Conservation (phyloP, 768 basidiomycete species). For the Suillus americanus region DNA sequence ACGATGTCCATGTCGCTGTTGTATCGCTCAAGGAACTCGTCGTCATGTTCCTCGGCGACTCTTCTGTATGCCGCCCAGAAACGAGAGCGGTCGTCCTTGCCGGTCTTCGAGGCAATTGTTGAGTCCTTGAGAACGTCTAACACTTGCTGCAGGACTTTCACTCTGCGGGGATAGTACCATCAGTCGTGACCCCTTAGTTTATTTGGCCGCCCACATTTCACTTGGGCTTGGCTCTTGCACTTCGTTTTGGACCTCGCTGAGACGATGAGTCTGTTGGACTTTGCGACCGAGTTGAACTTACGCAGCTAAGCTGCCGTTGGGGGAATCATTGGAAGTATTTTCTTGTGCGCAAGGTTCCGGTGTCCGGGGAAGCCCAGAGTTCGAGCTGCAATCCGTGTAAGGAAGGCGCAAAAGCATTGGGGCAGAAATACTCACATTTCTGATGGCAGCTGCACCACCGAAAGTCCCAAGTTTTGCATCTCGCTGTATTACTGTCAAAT, state of each 20-base stretch:
- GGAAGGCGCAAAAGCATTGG: neutral
- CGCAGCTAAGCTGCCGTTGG: neutral
- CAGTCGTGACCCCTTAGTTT: neutral
- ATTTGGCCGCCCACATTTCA: neutral
- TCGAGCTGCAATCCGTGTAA: neutral
- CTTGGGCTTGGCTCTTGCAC: neutral
- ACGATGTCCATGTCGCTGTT: too few species aligned
- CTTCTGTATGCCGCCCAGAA: too few species aligned
- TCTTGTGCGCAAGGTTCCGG: neutral
- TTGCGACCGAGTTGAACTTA: neutral
- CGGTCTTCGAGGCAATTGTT: neutral
- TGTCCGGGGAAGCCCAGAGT: neutral
- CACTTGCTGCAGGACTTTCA: neutral
- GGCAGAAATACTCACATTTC: neutral
- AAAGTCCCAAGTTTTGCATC: neutral
- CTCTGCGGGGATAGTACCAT: neutral
- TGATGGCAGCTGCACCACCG: neutral
- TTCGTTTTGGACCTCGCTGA: neutral
- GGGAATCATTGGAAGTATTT: neutral
- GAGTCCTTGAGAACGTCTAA: neutral
- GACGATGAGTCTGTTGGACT: neutral
- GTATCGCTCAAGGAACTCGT: too few species aligned
- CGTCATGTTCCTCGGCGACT: too few species aligned
- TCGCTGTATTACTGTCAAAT: neutral
- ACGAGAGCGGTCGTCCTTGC: too few species aligned